Evolutionary conservation across 2,329 filamentous ascomycete genomes (phyloP), one percentile per base, ranked within the genome.

Genomic region (Chaetomiaceae sp.): DNA sequence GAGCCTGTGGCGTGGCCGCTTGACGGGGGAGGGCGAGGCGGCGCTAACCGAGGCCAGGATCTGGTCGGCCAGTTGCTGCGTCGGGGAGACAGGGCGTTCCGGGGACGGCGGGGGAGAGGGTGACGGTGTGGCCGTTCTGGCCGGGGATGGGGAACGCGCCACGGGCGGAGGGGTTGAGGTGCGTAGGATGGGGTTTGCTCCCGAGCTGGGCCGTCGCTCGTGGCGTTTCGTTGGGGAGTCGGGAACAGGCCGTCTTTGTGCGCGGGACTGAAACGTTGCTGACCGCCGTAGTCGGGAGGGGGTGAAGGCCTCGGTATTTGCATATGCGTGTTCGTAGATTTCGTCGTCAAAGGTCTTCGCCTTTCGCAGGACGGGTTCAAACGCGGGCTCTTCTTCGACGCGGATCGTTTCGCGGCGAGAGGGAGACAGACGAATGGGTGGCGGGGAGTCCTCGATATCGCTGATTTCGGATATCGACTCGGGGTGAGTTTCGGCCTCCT

Each of bases 11-110:
- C 79, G 73, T 0, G 71, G 68, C 51, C 72, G 76, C 58, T 81
- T 83, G 38, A 70, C 63, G 0, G 81, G 81, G 0, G 81, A 83
- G 0, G 80, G 79, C 2, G 81, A 82, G 0, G 73, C 70, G 40
- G 73, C 72, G 20, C 74, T 68, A 63, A 83, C 76, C 0, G 76
- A 78, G 12, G 74, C 73, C 4, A 83, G 64, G 37, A 83, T 83
- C 35, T 76, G 69, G 50, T 83, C 76, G 1, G 79, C 79, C 54
- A 77, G 62, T n/a, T 70, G 68, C 49, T 80, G 74, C 0, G 73
- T 75, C 0, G 74, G 73, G 37, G 55, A 48, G 19, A 50, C 2
- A 2, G 51, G 25, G 14, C 19, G 44, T 17, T 50, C 45, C 14
- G 50, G 51, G 1, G 51, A 57, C 17, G 21, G 43, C 17, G 35